Evolutionary conservation across 345 rosid genomes (phyloP).

Genomic region (Lumnitzera littorea): DNA sequence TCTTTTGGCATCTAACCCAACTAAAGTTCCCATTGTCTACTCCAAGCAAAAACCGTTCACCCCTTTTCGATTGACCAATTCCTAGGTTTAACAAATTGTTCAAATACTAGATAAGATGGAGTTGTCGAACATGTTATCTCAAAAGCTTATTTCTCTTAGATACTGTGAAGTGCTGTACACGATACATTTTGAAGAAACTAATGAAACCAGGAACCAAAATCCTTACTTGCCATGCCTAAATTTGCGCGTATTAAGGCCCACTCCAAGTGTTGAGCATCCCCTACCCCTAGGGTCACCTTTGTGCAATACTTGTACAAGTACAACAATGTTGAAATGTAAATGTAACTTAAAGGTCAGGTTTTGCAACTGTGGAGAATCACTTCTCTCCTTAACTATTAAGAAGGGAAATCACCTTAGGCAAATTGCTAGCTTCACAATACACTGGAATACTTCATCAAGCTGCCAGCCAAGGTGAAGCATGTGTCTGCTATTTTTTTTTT

Average conservation of each 20-base stretch:
- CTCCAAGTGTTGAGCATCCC: slow-evolving; percentile 82
- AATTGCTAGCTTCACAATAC: slow-evolving; percentile 60
- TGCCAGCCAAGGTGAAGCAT: slow-evolving; percentile 37
- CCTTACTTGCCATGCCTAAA: slow-evolving; percentile 71
- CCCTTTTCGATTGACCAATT: no score
- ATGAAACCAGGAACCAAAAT: slow-evolving; percentile 4
- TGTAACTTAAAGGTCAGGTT: not conserved
- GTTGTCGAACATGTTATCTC: no score
- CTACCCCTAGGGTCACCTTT: slow-evolving; percentile 76
- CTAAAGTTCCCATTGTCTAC: no score
- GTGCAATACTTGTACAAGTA: slow-evolving; percentile 65
- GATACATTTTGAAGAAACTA: not conserved
- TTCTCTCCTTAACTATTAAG: not conserved
- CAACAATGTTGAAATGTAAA: not conserved
- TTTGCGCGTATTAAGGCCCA: slow-evolving; percentile 96
- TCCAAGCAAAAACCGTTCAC: no score
- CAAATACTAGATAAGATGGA: no score
- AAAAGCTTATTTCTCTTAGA: no score
- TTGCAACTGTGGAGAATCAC: slow-evolving; percentile 1
- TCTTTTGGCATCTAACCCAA: no score
- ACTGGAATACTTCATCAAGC: slow-evolving; percentile 86
- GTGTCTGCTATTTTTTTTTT: no score
- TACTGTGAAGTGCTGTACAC: not conserved
- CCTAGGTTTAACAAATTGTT: no score
- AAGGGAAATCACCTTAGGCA: slow-evolving; percentile 49